Conservation (phyloP, 2,329 filamentous ascomycete genomes). For the Malbranchea cinnamomea region DNA sequence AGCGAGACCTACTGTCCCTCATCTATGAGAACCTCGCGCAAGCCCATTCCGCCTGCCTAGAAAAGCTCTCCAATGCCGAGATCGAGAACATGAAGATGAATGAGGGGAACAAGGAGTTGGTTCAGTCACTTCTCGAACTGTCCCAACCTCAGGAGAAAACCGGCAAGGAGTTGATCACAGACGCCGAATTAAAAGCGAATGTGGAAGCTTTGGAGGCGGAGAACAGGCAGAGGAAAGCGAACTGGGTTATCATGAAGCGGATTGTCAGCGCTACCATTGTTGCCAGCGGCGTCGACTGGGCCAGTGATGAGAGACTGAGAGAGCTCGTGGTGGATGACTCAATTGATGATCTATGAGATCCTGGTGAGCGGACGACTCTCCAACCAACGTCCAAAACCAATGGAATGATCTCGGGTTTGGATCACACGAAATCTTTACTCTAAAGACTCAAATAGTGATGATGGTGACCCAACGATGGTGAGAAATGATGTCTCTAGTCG, state of each 20-base stretch:
- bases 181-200: slow-evolving; percentile 39
- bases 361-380: too few species aligned
- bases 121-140: slow-evolving; percentile 48
- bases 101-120: slow-evolving; percentile 47
- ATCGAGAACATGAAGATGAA: slow-evolving; percentile 42
- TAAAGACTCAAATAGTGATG: too few species aligned
- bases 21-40: slow-evolving; percentile 45
- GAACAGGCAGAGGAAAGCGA: slow-evolving; percentile 46
- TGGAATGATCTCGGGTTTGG: too few species aligned
- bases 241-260: slow-evolving; percentile 62
- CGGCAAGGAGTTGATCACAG: slow-evolving; percentile 37
- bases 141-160: slow-evolving; percentile 41
- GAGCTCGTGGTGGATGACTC: slow-evolving; percentile 57
- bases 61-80: slow-evolving; percentile 42
- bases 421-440: too few species aligned
- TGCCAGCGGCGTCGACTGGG: slow-evolving; percentile 74
- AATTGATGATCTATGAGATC: too few species aligned
- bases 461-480: too few species aligned
- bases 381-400: too few species aligned
- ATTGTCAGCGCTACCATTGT: slow-evolving; percentile 64
- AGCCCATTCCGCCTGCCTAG: slow-evolving; percentile 36
- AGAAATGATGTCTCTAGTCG: too few species aligned
- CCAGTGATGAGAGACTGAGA: slow-evolving; percentile 49
- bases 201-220: slow-evolving; percentile 44
- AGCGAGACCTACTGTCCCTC: slow-evolving; percentile 53